Conservation (phyloP, 495 filamentous ascomycete genomes). For the Pyronema omphalodes region DNA sequence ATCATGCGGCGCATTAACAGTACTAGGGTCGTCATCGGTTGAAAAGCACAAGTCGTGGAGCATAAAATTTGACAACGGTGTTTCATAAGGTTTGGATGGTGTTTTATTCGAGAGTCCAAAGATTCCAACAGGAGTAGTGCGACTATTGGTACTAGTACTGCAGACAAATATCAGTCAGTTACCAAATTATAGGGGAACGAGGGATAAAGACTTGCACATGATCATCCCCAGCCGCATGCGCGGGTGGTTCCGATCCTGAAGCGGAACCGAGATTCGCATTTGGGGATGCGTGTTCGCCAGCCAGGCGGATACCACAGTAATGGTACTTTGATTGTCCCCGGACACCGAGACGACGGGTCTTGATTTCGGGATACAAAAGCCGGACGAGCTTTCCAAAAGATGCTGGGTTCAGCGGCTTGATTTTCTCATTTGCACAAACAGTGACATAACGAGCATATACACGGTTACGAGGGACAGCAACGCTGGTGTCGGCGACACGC, state of each 20-base stretch:
- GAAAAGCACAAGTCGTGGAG: constrained; percentile 23
- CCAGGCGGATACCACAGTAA: constrained; percentile 36
- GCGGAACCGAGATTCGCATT: constrained; percentile 24
- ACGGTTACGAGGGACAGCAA: constrained; percentile 65
- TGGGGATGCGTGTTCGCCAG: constrained; percentile 24
- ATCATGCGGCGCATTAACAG: constrained; percentile 30
- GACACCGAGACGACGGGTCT: constrained; percentile 78
- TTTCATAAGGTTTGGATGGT: constrained; percentile 19
- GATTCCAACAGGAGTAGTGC: constrained; percentile 1
- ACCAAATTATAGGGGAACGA: constrained; percentile 21
- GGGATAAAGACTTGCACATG: constrained; percentile 27
- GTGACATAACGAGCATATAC: constrained; percentile 89
- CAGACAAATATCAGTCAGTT: constrained; percentile 17
- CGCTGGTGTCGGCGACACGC: constrained; percentile 40
- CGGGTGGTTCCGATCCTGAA: constrained; percentile 26
- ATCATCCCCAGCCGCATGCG: constrained; percentile 26
- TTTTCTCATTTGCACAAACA: constrained; percentile 75
- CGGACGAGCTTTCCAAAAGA: constrained; percentile 95
- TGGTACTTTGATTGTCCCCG: constrained; percentile 97
- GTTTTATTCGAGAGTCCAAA: constrained; percentile 10
- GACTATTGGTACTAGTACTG: constrained; percentile 22
- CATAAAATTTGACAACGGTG: constrained; percentile 22
- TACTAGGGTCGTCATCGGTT: constrained; percentile 14
- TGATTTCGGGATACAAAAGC: constrained; percentile 85
- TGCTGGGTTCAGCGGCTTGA: constrained; percentile 83